A percentile compares a stretch with the other conserved stretches of the same genome.
These are phyloP conservation scores for Kuraishia borneana DNA, from an alignment of 805 yeast genomes.

Conservation along the genomic window DNA sequence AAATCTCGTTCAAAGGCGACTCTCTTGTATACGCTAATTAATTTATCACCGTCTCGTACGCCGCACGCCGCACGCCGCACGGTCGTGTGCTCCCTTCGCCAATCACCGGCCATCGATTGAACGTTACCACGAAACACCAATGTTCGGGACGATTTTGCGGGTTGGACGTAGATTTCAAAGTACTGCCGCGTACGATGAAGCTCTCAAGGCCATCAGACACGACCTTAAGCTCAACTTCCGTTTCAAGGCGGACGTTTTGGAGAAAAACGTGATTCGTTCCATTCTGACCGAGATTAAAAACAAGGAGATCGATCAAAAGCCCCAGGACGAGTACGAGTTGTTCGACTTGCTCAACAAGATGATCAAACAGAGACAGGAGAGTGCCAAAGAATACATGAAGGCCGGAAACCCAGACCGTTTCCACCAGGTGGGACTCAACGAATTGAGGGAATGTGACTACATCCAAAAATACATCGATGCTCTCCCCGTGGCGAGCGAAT, in stretches of 20 bases:
- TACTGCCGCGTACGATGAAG: conserved; percentile 16
- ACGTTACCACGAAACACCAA: conserved; percentile 3
- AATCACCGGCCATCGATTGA: background rate
- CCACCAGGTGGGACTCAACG: conserved; percentile 23
- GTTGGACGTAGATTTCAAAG: conserved; percentile 16
- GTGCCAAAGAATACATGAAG: conserved; percentile 24
- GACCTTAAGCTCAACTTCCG: conserved; percentile 22
- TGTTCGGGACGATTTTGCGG: too few relatives aligned
- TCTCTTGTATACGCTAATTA: conserved; percentile 1
- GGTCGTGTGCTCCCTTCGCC: too few relatives aligned
- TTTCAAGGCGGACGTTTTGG: conserved; percentile 19
- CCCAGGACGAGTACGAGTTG: conserved; percentile 18
- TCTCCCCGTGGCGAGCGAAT: conserved; percentile 25
- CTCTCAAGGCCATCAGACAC: conserved; percentile 15
- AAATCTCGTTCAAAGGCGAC: background rate
- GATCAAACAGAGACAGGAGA: conserved; percentile 26
- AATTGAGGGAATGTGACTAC: conserved; percentile 24
- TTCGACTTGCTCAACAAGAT: conserved; percentile 22
- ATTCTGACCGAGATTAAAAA: conserved; percentile 28
- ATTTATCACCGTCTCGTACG: too few relatives aligned
- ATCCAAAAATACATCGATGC: conserved; percentile 19
- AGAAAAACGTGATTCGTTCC: conserved; percentile 27
- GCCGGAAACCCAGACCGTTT: conserved; percentile 30
- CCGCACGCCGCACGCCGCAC: too few relatives aligned
- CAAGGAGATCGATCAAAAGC: conserved; percentile 19